Conservation (phyloP, 768 basidiomycete species). For the Suillus bovinus region DNA sequence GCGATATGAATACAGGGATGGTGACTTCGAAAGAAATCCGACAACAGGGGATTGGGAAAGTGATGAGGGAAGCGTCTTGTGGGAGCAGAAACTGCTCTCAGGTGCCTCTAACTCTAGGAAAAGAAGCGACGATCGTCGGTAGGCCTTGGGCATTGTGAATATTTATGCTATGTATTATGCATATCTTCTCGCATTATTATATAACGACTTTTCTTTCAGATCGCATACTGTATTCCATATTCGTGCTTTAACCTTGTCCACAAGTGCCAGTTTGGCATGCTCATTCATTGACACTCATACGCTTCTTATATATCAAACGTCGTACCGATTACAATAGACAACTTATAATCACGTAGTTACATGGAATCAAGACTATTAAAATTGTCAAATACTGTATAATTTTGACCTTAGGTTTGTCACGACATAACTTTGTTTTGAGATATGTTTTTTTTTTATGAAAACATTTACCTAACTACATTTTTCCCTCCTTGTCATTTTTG, state of each 20-base stretch:
- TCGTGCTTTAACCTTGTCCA: background rate
- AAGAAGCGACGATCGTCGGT: constrained; percentile 41
- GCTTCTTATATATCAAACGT: background rate
- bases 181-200: background rate
- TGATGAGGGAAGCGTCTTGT: constrained; percentile 60
- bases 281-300: background rate
- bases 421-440: no score
- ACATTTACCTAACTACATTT: no score
- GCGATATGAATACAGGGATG: constrained; percentile 79
- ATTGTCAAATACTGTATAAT: no score
- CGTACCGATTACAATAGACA: background rate
- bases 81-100: constrained; percentile 58
- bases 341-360: background rate
- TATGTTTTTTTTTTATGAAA: no score
- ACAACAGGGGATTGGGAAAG: constrained; percentile 64
- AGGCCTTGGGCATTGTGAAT: constrained; percentile 5
- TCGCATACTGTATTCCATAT: constrained; percentile 9
- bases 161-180: background rate
- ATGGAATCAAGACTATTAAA: background rate
- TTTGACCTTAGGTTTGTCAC: no score
- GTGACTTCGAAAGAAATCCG: constrained; percentile 79
- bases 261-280: background rate
- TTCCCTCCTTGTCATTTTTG: no score
- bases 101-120: constrained; percentile 39
- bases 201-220: background rate